Evolutionary conservation across 2,329 filamentous ascomycete species (phyloP).

Genomic region (Decorospora gaudefroyi): DNA sequence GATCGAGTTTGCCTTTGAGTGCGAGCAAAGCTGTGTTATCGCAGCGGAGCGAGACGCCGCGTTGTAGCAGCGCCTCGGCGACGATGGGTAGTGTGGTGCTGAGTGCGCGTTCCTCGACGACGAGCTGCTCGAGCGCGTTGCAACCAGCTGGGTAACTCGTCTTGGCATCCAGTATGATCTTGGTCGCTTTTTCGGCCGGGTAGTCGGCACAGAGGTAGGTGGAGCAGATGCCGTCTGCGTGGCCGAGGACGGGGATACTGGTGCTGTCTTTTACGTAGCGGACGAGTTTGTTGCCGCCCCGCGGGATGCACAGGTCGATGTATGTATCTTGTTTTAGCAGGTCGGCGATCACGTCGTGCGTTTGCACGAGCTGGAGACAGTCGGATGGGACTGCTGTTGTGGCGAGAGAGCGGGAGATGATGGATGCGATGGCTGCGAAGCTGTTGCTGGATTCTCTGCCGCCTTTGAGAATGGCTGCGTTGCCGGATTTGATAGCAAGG

Average conservation of each 20-base stretch:
- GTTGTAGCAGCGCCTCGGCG: conserved; percentile 72
- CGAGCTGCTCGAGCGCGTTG: conserved; percentile 89
- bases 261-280: conserved; percentile 87
- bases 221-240: conserved; percentile 90
- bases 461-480: conserved; percentile 94
- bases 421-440: conserved; percentile 86
- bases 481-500: conserved; percentile 94
- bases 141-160: conserved; percentile 93
- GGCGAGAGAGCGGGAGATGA: conserved; percentile 78
- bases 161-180: conserved; percentile 87
- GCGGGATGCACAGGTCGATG: conserved; percentile 93
- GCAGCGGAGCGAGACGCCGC: conserved; percentile 82
- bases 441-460: conserved; percentile 95
- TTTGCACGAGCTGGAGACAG: conserved; percentile 91
- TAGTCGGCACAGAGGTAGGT: conserved; percentile 83
- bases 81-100: conserved; percentile 69
- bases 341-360: conserved; percentile 84
- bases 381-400: conserved; percentile 76
- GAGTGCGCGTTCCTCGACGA: conserved; percentile 76
- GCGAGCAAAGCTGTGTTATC: conserved; percentile 70
- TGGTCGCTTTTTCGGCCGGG: conserved; percentile 70
- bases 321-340: conserved; percentile 83
- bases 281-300: conserved; percentile 88
- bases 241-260: conserved; percentile 92
- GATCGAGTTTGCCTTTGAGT: conserved; percentile 56